These are phyloP conservation scores for Echinochloa phyllopogon DNA, from an alignment of 176 grass and related monocot species.

Conservation along the genomic window DNA sequence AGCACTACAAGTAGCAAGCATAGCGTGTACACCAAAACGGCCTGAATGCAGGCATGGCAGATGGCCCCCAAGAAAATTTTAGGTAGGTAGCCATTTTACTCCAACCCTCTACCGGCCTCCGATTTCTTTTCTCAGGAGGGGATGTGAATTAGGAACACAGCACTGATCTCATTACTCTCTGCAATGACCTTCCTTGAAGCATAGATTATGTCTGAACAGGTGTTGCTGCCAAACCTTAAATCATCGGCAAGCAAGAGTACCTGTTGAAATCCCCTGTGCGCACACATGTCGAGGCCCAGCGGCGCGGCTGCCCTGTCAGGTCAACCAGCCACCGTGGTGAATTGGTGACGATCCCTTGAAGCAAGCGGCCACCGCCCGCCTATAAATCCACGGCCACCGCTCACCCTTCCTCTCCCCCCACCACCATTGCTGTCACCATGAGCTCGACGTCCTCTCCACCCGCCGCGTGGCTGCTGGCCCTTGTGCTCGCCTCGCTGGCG, in stretches of 20 bases:
- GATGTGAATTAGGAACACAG: conserved; percentile 66
- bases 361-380: neutral
- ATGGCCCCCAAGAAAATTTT: neutral
- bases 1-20: neutral
- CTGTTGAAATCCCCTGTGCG: neutral
- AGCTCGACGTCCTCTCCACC: conserved; percentile 14
- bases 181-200: conserved; percentile 54
- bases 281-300: conserved; percentile 48
- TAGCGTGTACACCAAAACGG: neutral
- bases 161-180: conserved; percentile 58
- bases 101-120: conserved; percentile 54
- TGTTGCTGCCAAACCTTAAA: conserved; percentile 45
- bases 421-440: conserved; percentile 30
- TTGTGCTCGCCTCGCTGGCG: neutral
- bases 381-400: conserved; percentile 46
- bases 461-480: conserved; percentile 40
- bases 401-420: neutral
- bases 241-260: conserved; percentile 44
- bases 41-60: neutral
- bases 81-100: conserved; percentile 54
- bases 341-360: conserved; percentile 45
- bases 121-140: conserved; percentile 41
- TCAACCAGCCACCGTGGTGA: neutral
- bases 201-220: conserved; percentile 35
- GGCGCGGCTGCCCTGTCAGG: neutral